phyloP scores from a whole-genome alignment of 257 asterid species.

The Coffea eugenioides region DNA sequence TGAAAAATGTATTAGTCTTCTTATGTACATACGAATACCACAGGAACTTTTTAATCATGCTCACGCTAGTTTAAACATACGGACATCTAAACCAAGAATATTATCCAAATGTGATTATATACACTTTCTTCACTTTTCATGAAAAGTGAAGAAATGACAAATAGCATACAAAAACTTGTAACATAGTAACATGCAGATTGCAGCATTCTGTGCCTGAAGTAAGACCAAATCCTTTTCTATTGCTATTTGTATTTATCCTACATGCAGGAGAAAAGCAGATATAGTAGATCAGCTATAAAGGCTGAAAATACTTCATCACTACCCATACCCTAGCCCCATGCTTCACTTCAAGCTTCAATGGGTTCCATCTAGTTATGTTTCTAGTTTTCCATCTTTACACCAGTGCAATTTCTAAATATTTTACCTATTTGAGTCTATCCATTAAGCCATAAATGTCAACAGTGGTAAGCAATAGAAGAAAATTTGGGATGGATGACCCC shows the following conservation, averaged over 20 bases:
- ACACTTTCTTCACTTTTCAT: not conserved
- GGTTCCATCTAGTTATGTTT: not conserved
- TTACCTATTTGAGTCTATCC: constrained; percentile 6
- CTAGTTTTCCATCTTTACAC: not conserved
- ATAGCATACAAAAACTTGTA: not conserved
- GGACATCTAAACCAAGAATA: not conserved
- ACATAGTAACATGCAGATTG: not conserved
- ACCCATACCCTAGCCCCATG: not conserved
- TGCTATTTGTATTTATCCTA: not conserved
- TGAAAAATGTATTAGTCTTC: not conserved
- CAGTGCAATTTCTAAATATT: not conserved
- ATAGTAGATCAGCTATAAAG: not conserved
- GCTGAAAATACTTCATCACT: not conserved
- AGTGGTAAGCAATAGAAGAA: not conserved
- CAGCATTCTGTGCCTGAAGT: not conserved
- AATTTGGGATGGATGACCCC: constrained; percentile 1
- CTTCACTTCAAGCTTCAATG: not conserved
- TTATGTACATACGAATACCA: not conserved
- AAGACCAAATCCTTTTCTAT: not conserved
- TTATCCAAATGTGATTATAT: not conserved
- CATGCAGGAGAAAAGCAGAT: not conserved
- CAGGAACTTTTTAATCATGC: not conserved
- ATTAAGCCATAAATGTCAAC: not conserved
- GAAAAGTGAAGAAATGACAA: not conserved
- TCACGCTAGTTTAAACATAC: not conserved